Percentiles rank a stretch among this genome's conserved stretches.
phyloP scores from a whole-genome alignment of 805 yeast species.

The Komagataella kurtzmanii region DNA sequence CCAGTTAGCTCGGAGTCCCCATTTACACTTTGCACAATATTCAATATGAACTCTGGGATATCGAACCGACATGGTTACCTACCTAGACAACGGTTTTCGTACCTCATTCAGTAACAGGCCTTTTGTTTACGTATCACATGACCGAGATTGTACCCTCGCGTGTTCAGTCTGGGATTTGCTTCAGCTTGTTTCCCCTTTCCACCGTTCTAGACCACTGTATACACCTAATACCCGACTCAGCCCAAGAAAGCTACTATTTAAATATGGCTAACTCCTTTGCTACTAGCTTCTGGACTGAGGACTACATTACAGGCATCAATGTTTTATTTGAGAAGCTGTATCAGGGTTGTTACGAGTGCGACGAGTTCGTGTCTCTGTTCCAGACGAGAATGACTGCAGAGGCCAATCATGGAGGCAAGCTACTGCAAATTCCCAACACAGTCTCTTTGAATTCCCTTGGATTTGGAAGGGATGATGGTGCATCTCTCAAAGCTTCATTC shows the following conservation, averaged over 20 bases:
- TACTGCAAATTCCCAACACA: constrained; percentile 12
- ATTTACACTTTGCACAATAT: constrained; percentile 75
- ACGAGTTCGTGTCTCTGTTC: constrained; percentile 52
- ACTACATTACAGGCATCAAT: constrained; percentile 40
- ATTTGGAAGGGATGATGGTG: constrained; percentile 42
- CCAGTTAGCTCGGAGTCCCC: constrained; percentile 87
- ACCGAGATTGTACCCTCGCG: neutral
- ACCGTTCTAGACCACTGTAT: neutral
- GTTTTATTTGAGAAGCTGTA: constrained; percentile 37
- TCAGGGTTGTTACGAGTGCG: constrained; percentile 59
- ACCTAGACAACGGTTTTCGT: neutral
- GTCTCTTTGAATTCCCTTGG: constrained; percentile 16
- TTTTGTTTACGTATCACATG: neutral
- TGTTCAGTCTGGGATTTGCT: neutral
- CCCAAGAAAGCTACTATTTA: neutral
- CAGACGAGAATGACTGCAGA: constrained; percentile 65
- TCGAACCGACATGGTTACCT: neutral
- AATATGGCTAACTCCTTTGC: constrained; percentile 32
- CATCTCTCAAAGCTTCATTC: constrained; percentile 50
- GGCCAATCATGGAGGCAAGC: constrained; percentile 43
- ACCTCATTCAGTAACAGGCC: neutral
- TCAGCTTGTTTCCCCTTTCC: neutral
- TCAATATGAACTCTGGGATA: constrained; percentile 56
- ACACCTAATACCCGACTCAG: constrained; percentile 16
- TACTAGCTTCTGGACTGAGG: constrained; percentile 67